Evolutionary conservation across 768 basidiomycete species (phyloP).

Genomic region (Amanita exitialis): DNA sequence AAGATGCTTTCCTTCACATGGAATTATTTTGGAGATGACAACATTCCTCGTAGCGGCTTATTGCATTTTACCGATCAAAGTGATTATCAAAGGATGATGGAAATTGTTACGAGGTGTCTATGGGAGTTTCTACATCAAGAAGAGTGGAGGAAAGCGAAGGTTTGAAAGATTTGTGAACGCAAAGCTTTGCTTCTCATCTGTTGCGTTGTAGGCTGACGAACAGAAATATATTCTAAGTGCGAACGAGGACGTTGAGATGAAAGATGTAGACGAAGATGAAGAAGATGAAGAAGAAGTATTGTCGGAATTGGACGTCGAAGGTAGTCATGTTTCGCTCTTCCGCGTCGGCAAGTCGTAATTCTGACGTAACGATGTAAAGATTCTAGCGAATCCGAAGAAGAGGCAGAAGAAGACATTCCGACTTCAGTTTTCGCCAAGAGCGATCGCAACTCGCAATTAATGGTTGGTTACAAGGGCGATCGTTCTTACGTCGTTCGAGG

Average conservation of each 20-base stretch:
- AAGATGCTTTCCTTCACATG: conserved; percentile 75
- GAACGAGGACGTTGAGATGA: conserved; percentile 86
- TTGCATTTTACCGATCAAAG: conserved; percentile 54
- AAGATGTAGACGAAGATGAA: conserved; percentile 60
- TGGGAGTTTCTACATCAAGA: conserved; percentile 76
- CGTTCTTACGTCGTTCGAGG: conserved; percentile 90
- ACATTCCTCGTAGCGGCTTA: conserved; percentile 68
- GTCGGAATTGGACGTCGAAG: conserved; percentile 56
- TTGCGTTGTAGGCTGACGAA: conserved; percentile 57
- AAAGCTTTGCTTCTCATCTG: neutral
- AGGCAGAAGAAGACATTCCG: conserved; percentile 37
- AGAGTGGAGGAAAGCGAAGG: conserved; percentile 78
- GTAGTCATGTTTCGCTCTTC: conserved; percentile 21
- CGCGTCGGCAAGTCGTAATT: neutral
- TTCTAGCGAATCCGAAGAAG: conserved; percentile 27
- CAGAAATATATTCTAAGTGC: conserved; percentile 74
- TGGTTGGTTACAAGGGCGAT: conserved; percentile 92
- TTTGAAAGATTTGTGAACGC: conserved; percentile 16
- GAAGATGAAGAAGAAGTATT: conserved; percentile 73
- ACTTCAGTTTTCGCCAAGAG: conserved; percentile 34
- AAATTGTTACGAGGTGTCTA: conserved; percentile 53
- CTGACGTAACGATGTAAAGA: conserved; percentile 21
- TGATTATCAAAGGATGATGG: conserved; percentile 49
- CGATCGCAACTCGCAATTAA: conserved; percentile 79
- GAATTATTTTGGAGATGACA: conserved; percentile 58